phyloP scores from a whole-genome alignment of 306 rosid species.

The Abrus precatorius region DNA sequence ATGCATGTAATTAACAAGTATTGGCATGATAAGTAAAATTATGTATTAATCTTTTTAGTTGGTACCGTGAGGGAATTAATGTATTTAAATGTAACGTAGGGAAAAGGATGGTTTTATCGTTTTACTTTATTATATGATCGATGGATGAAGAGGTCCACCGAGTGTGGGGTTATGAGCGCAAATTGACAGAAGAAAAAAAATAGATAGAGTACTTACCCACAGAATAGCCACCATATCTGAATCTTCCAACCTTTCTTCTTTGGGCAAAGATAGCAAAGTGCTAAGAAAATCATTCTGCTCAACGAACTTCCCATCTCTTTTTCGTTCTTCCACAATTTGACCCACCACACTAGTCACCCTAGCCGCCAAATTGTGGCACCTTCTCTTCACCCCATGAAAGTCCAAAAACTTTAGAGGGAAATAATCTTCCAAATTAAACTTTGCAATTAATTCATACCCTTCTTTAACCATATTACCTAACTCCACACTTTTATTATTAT shows the following conservation, averaged over 20 bases:
- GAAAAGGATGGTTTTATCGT: slow-evolving; percentile 11
- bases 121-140: background rate
- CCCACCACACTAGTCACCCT: slow-evolving; percentile 64
- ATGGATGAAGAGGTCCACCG: background rate
- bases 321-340: slow-evolving; percentile 66
- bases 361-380: slow-evolving; percentile 70
- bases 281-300: slow-evolving; percentile 73
- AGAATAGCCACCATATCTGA: slow-evolving; percentile 79
- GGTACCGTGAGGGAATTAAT: background rate
- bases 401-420: slow-evolving; percentile 74
- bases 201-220: slow-evolving; percentile 66
- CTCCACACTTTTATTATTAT: slow-evolving; percentile 43
- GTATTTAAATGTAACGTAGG: slow-evolving; percentile 11
- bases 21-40: background rate
- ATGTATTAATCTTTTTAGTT: background rate
- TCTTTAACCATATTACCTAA: slow-evolving; percentile 67
- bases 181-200: background rate
- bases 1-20: slow-evolving; percentile 19
- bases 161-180: background rate
- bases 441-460: slow-evolving; percentile 76
- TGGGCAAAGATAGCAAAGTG: slow-evolving; percentile 70
- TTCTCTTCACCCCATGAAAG: slow-evolving; percentile 81
- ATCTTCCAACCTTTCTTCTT: slow-evolving; percentile 65
- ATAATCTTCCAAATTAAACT: slow-evolving; percentile 79
- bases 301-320: slow-evolving; percentile 30